These are phyloP conservation scores for Fraxinus floribunda DNA, from an alignment of 305 asterid species.

Conservation along the genomic window DNA sequence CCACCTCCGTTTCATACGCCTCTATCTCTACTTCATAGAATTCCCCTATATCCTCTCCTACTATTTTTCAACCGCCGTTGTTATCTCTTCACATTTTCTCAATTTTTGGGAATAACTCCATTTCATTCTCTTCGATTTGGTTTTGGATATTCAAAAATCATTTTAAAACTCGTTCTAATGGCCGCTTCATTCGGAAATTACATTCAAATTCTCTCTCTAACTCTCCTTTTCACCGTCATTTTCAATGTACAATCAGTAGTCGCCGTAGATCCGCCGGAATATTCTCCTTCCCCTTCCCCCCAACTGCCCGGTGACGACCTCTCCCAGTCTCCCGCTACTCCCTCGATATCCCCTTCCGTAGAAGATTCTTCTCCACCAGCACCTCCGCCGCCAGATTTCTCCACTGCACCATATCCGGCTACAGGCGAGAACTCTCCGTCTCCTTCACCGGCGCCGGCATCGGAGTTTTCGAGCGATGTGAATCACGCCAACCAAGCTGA, in stretches of 20 bases:
- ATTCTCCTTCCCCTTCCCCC: conserved; percentile 32
- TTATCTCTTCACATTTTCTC: background rate
- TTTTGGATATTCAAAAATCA: background rate
- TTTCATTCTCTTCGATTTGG: background rate
- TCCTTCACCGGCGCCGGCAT: conserved; percentile 29
- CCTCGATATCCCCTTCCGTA: conserved; percentile 24
- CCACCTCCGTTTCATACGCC: background rate
- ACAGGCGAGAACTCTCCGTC: conserved; percentile 18
- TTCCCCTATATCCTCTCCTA: background rate
- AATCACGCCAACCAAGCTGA: conserved; percentile 21
- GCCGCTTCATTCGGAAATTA: conserved; percentile 6
- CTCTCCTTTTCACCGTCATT: conserved; percentile 22
- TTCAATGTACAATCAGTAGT: conserved; percentile 23
- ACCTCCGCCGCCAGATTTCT: conserved; percentile 34
- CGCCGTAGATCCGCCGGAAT: conserved; percentile 23
- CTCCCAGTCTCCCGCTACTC: conserved; percentile 18
- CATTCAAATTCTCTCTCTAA: conserved; percentile 9
- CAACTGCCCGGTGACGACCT: background rate
- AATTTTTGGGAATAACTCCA: background rate
- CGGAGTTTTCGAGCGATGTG: conserved; percentile 23
- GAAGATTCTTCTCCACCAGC: conserved; percentile 29
- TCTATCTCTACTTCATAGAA: background rate
- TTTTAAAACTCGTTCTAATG: conserved; percentile 22
- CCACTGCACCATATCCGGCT: conserved; percentile 29
- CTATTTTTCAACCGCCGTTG: background rate